phyloP scores from a whole-genome alignment of 345 rosid species.

The Brassica rapa region DNA sequence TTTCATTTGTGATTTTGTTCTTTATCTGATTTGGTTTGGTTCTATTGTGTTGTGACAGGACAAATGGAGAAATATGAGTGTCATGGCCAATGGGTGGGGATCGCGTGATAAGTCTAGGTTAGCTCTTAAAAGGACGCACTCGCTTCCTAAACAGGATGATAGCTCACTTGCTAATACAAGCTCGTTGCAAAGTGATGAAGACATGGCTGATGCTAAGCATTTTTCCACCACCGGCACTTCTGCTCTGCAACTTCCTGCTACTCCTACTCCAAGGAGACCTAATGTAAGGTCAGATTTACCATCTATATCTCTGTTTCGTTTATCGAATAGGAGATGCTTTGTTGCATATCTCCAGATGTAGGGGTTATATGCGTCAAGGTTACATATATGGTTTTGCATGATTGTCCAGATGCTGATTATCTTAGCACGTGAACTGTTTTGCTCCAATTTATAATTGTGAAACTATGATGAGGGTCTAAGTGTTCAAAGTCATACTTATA shows the following conservation, averaged over 20 bases:
- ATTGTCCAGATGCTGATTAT: constrained; percentile 3
- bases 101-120: constrained; percentile 83
- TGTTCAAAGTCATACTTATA: background rate
- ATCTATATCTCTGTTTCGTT: constrained; percentile 2
- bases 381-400: background rate
- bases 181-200: constrained; percentile 69
- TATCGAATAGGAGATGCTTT: background rate
- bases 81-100: constrained; percentile 90
- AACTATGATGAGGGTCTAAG: background rate
- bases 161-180: constrained; percentile 40
- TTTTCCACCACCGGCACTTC: constrained; percentile 43
- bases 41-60: constrained; percentile 52
- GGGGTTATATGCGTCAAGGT: background rate
- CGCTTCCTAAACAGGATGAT: constrained; percentile 62
- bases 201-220: constrained; percentile 57
- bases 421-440: background rate
- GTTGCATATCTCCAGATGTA: background rate
- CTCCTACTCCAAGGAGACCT: constrained; percentile 61
- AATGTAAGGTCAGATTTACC: constrained; percentile 61
- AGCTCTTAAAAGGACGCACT: constrained; percentile 60
- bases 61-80: constrained; percentile 99
- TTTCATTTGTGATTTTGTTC: constrained; percentile 1
- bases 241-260: constrained; percentile 47
- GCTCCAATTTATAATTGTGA: background rate
- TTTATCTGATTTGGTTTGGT: constrained; percentile 2